Evolutionary conservation across 768 basidiomycete genomes (phyloP), one percentile per base, ranked within the genome.

Genomic region (Naganishia antarctica): DNA sequence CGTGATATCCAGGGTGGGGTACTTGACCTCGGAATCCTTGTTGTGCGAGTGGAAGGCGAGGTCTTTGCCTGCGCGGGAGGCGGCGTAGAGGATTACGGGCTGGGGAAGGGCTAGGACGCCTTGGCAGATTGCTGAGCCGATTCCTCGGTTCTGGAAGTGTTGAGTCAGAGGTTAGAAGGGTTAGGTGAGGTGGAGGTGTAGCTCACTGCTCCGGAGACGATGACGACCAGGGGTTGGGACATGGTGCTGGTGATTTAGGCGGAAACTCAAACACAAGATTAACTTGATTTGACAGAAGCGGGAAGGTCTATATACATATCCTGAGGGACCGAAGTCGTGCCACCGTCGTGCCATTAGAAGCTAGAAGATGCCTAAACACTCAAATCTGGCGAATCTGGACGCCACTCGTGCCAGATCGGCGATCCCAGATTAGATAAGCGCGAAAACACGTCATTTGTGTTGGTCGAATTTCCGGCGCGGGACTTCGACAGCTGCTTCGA

Each of bases 171-270:
- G 4, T 8, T 26, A 29, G 7, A 41, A 21, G 2, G 1, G 15
- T 44, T 23, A 8, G 44, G 13, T 23, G 41, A 12, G 26, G 6
- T 11, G 15, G 18, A 46, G 29, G 5, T 16, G 37, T 16, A 29
- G 40, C 63, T 64, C 45, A 64, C 63, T 9, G 63, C 63, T 58
- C 63, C 63, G 31, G 63, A 58, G 25, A 64, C 63, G 18, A 64
- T 23, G 44, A 64, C 57, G 29, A 63, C 62, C 23, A 63, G 43
- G 7, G 62, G 51, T 41, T 41, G 25, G 41, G 46, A 51, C 46
- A 45, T 47, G 59, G 26, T 60, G n/a, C n/a, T n/a, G n/a, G n/a
- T n/a, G n/a, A n/a, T n/a, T n/a, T n/a, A n/a, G n/a, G n/a, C n/a
- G n/a, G n/a, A n/a, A n/a, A n/a, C n/a, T n/a, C n/a, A n/a, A n/a